These are phyloP conservation scores for Rhizoctonia solani DNA, from an alignment of 1,284 basidiomycete species.

Conservation along the genomic window DNA sequence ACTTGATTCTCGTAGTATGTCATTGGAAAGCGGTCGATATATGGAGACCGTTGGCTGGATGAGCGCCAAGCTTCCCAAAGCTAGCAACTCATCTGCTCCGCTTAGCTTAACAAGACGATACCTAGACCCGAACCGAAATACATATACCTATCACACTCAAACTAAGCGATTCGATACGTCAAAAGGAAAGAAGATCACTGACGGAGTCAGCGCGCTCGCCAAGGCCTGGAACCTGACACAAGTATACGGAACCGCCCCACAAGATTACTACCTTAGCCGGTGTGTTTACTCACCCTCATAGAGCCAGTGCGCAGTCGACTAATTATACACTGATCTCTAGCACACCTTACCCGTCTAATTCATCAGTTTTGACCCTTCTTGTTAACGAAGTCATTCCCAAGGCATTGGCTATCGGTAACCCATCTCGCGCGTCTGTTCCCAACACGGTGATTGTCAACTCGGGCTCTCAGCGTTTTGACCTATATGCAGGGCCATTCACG, in stretches of 20 bases:
- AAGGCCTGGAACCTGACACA: constrained; percentile 58
- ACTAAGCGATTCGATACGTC: constrained; percentile 59
- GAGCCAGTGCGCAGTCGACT: not conserved
- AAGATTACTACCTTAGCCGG: constrained; percentile 68
- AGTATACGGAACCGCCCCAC: constrained; percentile 69
- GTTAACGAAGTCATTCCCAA: constrained; percentile 59
- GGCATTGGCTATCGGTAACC: constrained; percentile 63
- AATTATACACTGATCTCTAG: constrained; percentile 43
- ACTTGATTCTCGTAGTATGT: constrained; percentile 66
- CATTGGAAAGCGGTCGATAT: constrained; percentile 80
- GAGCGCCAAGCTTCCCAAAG: constrained; percentile 47
- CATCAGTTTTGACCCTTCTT: constrained; percentile 65
- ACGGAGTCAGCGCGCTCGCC: constrained; percentile 58
- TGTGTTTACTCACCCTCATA: constrained; percentile 44
- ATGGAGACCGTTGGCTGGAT: constrained; percentile 80
- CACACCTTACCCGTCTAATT: constrained; percentile 65
- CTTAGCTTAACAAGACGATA: constrained; percentile 70
- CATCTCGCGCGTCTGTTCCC: constrained; percentile 58
- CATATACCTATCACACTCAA: constrained; percentile 58
- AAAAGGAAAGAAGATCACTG: constrained; percentile 57
- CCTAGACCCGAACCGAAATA: constrained; percentile 72
- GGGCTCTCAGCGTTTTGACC: constrained; percentile 74
- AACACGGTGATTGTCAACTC: constrained; percentile 73
- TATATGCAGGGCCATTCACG: constrained; percentile 54
- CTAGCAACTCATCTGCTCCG: constrained; percentile 50